A percentile compares a stretch with the other conserved stretches of the same genome.
Evolutionary conservation across 164 flowering plant genomes (phyloP).

Genomic region (Vitis rotundifolia): DNA sequence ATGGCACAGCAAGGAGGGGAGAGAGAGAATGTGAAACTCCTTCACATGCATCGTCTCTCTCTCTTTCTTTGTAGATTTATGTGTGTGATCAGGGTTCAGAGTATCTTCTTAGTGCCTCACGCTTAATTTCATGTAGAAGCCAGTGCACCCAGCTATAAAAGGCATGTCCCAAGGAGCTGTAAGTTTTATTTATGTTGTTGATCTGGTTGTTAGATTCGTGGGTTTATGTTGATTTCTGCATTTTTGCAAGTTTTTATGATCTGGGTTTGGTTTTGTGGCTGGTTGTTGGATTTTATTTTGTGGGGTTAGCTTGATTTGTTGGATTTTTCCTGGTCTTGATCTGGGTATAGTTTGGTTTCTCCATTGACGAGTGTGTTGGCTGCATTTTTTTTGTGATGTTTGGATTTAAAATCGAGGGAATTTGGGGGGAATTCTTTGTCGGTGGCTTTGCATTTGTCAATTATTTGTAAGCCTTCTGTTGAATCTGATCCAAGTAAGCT

Average conservation of each 20-base stretch:
- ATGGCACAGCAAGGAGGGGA: slow-evolving; percentile 1
- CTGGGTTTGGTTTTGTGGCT: slow-evolving; percentile 2
- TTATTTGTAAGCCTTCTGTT: too few species aligned
- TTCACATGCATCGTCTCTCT: not conserved
- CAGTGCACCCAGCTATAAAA: not conserved
- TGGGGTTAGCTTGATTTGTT: slow-evolving; percentile 1
- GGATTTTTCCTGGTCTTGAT: not conserved
- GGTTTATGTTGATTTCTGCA: not conserved
- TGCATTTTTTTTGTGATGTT: too few species aligned
- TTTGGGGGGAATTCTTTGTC: too few species aligned
- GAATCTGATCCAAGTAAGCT: too few species aligned
- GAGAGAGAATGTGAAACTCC: not conserved
- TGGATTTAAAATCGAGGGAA: too few species aligned
- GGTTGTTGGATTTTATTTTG: not conserved
- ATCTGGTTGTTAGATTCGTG: too few species aligned
- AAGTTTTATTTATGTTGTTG: not conserved
- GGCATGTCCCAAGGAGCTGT: slow-evolving; percentile 2
- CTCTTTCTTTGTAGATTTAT: slow-evolving; percentile 4
- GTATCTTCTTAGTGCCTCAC: slow-evolving; percentile 8
- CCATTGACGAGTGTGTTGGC: not conserved
- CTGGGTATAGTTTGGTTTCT: not conserved
- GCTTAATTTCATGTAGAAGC: slow-evolving; percentile 9
- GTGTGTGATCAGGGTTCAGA: not conserved
- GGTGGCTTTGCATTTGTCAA: too few species aligned
- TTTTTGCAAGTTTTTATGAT: not conserved